Percentiles rank a stretch among this genome's conserved stretches.
Evolutionary conservation across 768 basidiomycete genomes (phyloP).

Genomic region (Boletales sp.): DNA sequence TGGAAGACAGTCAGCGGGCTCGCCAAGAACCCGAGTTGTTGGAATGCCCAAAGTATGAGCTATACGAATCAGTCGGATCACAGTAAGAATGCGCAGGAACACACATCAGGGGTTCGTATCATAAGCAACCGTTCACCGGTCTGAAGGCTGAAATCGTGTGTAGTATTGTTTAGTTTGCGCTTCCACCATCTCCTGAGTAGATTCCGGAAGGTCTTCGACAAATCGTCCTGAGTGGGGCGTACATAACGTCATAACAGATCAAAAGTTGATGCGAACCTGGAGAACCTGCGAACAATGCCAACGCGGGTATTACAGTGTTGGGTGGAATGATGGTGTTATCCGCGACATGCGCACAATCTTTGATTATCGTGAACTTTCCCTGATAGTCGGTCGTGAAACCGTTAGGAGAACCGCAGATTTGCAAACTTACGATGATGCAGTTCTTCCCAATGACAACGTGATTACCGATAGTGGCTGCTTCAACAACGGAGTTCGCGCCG

Average conservation of each 20-base stretch:
- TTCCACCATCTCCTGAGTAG: conserved; percentile 90
- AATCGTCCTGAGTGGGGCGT: conserved; percentile 56
- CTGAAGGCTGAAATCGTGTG: conserved; percentile 70
- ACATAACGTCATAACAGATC: background rate
- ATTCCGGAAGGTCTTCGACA: conserved; percentile 83
- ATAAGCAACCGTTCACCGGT: conserved; percentile 26
- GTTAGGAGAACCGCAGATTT: background rate
- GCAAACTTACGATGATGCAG: conserved; percentile 77
- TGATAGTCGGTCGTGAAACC: conserved; percentile 27
- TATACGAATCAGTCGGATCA: background rate
- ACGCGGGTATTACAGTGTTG: conserved; percentile 87
- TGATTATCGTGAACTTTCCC: conserved; percentile 97
- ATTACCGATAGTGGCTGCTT: conserved; percentile 93
- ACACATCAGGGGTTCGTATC: background rate
- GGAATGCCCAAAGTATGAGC: too few relatives aligned
- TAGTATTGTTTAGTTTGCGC: conserved; percentile 83
- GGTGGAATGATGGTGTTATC: conserved; percentile 90
- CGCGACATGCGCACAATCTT: conserved; percentile 88
- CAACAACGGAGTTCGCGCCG: conserved; percentile 82
- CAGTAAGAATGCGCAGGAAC: conserved; percentile 1
- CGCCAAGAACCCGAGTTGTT: too few relatives aligned
- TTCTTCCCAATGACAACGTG: conserved; percentile 94
- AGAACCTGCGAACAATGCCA: conserved; percentile 82
- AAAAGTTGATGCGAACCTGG: conserved; percentile 57
- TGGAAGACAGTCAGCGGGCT: too few relatives aligned